phyloP scores from a whole-genome alignment of 2,329 filamentous ascomycete species.

The Fusarium beomiforme region DNA sequence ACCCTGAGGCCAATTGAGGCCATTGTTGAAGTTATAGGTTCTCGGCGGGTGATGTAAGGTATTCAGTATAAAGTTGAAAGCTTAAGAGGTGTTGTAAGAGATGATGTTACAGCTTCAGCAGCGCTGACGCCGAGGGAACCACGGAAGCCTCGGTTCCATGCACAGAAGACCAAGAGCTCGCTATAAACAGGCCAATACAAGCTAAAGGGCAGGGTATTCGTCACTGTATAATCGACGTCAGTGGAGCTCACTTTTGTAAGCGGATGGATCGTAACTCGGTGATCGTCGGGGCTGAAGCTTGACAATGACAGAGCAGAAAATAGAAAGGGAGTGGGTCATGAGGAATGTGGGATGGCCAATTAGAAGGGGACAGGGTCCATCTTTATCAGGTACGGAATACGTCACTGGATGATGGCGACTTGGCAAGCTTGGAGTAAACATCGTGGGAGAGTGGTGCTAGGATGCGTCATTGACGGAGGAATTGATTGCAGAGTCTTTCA shows the following conservation, averaged over 20 bases:
- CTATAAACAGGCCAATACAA: not conserved
- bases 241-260: slow-evolving; percentile 28
- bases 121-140: slow-evolving; percentile 6
- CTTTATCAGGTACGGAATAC: slow-evolving; percentile 33
- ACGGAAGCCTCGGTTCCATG: slow-evolving; percentile 10
- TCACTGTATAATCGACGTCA: slow-evolving; percentile 18
- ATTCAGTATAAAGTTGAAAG: not conserved
- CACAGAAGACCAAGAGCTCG: not conserved
- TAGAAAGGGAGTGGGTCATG: slow-evolving; percentile 25
- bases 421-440: slow-evolving; percentile 17
- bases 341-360: slow-evolving; percentile 27
- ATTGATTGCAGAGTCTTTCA: not conserved
- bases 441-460: not conserved
- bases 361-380: slow-evolving; percentile 29
- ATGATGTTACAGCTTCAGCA: slow-evolving; percentile 30
- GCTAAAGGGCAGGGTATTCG: not conserved
- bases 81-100: not conserved
- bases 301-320: slow-evolving; percentile 12
- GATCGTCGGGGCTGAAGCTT: slow-evolving; percentile 21
- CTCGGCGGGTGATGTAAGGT: not conserved
- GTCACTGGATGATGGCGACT: slow-evolving; percentile 33
- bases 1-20: slow-evolving; percentile 41
- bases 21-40: slow-evolving; percentile 14
- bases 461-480: slow-evolving; percentile 22
- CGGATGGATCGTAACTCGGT: slow-evolving; percentile 2